Conservation (phyloP, 78 protist genomes). For the Planoprotostelium fungivorum region DNA sequence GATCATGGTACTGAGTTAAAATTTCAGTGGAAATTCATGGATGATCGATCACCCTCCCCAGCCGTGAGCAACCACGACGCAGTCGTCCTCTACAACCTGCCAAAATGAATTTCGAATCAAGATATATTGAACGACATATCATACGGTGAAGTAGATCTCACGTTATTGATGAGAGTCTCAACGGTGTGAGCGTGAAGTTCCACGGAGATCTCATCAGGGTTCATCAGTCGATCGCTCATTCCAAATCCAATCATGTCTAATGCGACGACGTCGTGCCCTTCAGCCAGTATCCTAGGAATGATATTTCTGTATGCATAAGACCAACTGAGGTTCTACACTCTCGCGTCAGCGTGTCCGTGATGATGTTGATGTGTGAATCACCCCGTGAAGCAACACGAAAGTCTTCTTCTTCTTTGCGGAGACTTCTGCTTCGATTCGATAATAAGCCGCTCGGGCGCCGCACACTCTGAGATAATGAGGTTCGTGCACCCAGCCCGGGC, state of each 20-base stretch:
- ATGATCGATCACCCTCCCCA: neutral
- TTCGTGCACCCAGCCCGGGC: neutral
- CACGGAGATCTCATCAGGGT: neutral
- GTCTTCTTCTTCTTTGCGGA: neutral
- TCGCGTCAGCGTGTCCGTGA: neutral
- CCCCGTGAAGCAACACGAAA: neutral
- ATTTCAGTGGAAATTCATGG: too few species aligned
- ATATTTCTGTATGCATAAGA: neutral
- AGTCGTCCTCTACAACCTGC: neutral
- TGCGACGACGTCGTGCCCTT: neutral
- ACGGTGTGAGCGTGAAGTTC: neutral
- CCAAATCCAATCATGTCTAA: neutral
- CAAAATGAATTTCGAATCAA: too few species aligned
- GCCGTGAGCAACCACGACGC: neutral
- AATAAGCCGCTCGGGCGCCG: neutral
- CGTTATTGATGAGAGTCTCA: neutral
- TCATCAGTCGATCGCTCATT: neutral
- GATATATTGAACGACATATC: too few species aligned
- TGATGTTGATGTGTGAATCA: neutral
- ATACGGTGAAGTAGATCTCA: neutral
- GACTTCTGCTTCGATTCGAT: neutral
- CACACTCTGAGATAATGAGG: neutral
- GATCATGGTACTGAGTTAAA: neutral
- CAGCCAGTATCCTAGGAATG: neutral
- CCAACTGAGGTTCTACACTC: neutral